These are phyloP conservation scores for Hylodesmum podocarpum DNA, from an alignment of 306 rosid species.

Conservation along the genomic window DNA sequence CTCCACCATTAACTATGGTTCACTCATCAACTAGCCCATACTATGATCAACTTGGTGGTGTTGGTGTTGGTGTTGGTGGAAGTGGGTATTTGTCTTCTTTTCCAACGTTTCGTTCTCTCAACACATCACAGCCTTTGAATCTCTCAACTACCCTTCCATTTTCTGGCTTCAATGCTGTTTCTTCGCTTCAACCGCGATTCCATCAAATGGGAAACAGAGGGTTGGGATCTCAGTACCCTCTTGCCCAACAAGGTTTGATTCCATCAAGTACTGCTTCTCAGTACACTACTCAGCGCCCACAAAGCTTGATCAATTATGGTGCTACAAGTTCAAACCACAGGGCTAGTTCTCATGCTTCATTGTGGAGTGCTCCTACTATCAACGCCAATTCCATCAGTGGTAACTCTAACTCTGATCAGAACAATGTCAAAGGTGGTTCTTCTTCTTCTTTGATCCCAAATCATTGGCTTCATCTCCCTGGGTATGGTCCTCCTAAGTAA, in stretches of 20 bases:
- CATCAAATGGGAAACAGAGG: conserved; percentile 20
- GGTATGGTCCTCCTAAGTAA: conserved; percentile 37
- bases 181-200: conserved; percentile 5
- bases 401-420: conserved; percentile 21
- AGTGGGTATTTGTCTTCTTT: conserved; percentile 42
- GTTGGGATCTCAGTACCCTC: not conserved
- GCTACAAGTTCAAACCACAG: not conserved
- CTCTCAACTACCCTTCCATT: no score
- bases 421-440: conserved; percentile 9
- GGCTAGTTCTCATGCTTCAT: conserved; percentile 19
- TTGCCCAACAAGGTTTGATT: not conserved
- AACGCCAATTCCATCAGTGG: conserved; percentile 19
- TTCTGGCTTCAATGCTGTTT: conserved; percentile 33
- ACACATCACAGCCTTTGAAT: conserved; percentile 9
- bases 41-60: not conserved
- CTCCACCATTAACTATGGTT: not conserved
- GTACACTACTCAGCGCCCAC: conserved; percentile 17
- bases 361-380: conserved; percentile 43
- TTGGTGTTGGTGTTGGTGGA: not conserved
- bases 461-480: conserved; percentile 40
- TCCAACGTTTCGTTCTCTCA: conserved; percentile 26
- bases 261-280: conserved; percentile 16
- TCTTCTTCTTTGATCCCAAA: conserved; percentile 38
- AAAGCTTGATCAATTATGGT: conserved; percentile 27
- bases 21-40: not conserved